Base-by-base conservation (phyloP, 2,329 filamentous ascomycete species). In the Paraconiothyrium brasiliense region DNA sequence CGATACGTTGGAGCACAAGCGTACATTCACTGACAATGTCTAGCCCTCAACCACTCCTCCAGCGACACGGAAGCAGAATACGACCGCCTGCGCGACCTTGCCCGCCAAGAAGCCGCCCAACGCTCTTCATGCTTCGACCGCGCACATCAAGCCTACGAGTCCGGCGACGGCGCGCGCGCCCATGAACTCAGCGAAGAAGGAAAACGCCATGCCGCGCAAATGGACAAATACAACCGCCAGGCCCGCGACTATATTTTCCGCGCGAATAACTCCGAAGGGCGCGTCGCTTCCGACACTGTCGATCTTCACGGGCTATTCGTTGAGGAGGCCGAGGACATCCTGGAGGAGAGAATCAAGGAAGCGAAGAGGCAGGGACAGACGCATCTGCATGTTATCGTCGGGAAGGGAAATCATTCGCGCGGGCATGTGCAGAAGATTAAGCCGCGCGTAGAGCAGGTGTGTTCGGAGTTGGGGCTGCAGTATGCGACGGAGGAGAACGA, bases 221-320 rank as follows among this genome's bases (percentile, higher is more conserved):
- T 96, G 88, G 92, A 96, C 68, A 84, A 90, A 62, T 96, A 93
- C 82, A 97, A 97, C 84, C 89, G 87, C 67, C 93, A 97, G 79
- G 95, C 95, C 1, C 92, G 92, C 62, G 92, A 97, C 61, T 97
- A 87, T 79, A 98, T 98, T 76, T 97, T 99, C 83, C 90, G 93
- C 44, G 93, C 94, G 81, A 97, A 97, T 83, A 98, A 98, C 77
- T 89, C 92, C 22, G 79, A 84, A 2, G 92, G 88, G 20, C 88
- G 90, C 63, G 90, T 97, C 10, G 85, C 87, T 16, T 84, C 84
- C 44, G 94, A 98, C 79, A 93, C 91, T 9, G 94, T 99, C 71
- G 95, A 99, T 80, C 84, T 99, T 51, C 95, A 99, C 78, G 95
- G 95, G 2, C 91, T 96, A 75, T 97, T 91, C 73, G 94, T 97